Evolutionary conservation across 192 early-diverging fungal genomes (phyloP).

Genomic region (Mortierella alpina): DNA sequence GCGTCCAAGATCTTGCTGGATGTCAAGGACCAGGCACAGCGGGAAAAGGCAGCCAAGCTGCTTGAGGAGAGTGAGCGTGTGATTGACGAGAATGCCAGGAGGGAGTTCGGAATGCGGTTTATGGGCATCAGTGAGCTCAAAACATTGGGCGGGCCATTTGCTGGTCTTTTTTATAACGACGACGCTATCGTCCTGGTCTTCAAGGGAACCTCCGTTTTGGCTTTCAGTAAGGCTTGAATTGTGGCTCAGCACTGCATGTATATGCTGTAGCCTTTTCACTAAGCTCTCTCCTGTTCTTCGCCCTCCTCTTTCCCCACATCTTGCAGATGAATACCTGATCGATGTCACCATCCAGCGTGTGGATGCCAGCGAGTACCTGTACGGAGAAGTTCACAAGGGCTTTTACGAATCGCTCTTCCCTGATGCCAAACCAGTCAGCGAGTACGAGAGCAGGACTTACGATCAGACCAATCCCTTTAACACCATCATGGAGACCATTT

Average conservation of each 20-base stretch:
- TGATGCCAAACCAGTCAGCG: background rate
- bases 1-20: conserved; percentile 48
- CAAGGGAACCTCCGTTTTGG: conserved; percentile 64
- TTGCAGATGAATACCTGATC: conserved; percentile 55
- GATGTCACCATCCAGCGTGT: conserved; percentile 62
- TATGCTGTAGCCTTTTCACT: background rate
- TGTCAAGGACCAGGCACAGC: conserved; percentile 13
- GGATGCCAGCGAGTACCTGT: conserved; percentile 60
- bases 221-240: conserved; percentile 48
- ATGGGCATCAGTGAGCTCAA: conserved; percentile 61
- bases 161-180: conserved; percentile 59
- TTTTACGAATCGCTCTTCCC: conserved; percentile 66
- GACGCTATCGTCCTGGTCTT: conserved; percentile 59
- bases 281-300: background rate
- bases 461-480: conserved; percentile 56
- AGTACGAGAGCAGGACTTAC: conserved; percentile 13
- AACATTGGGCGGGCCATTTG: conserved; percentile 59
- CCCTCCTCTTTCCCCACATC: background rate
- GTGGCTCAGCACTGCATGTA: background rate
- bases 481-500: conserved; percentile 56
- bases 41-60: conserved; percentile 20
- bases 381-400: conserved; percentile 63
- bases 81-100: conserved; percentile 37
- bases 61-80: conserved; percentile 47
- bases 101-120: conserved; percentile 54